phyloP scores from a whole-genome alignment of 2,329 filamentous ascomycete genomes.

The Apiospora rasikravindrae region DNA sequence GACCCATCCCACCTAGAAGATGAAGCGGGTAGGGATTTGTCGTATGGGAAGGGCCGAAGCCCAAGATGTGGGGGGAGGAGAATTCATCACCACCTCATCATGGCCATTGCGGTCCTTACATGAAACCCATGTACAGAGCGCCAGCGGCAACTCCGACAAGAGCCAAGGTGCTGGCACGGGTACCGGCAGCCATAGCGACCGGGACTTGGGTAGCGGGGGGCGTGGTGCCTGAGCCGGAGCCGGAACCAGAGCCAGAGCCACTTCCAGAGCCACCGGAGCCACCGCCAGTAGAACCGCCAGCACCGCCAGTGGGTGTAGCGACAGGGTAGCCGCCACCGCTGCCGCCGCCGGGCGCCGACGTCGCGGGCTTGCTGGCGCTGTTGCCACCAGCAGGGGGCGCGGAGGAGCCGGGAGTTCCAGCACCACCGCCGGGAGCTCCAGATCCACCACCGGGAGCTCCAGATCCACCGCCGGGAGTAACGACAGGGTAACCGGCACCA shows the following conservation, averaged over 20 bases:
- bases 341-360: not conserved
- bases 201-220: not conserved
- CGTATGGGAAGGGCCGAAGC: not conserved
- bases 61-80: not conserved
- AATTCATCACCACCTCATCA: not conserved
- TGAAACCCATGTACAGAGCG: constrained; percentile 6
- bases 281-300: not conserved
- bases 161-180: not conserved
- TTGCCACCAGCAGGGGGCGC: not conserved
- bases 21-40: not conserved
- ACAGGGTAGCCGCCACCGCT: not conserved
- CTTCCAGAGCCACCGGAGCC: not conserved
- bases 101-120: not conserved
- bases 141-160: not conserved
- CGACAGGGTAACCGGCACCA: too few species aligned
- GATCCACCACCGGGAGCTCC: not conserved
- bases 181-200: not conserved
- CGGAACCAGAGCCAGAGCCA: not conserved
- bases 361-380: not conserved
- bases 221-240: not conserved
- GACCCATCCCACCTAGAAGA: not conserved
- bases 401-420: not conserved
- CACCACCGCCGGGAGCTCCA: not conserved
- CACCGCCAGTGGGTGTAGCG: not conserved
- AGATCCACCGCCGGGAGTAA: not conserved